Evolutionary conservation across 768 basidiomycete species (phyloP).

Genomic region (Xerocomellus dryophilus): DNA sequence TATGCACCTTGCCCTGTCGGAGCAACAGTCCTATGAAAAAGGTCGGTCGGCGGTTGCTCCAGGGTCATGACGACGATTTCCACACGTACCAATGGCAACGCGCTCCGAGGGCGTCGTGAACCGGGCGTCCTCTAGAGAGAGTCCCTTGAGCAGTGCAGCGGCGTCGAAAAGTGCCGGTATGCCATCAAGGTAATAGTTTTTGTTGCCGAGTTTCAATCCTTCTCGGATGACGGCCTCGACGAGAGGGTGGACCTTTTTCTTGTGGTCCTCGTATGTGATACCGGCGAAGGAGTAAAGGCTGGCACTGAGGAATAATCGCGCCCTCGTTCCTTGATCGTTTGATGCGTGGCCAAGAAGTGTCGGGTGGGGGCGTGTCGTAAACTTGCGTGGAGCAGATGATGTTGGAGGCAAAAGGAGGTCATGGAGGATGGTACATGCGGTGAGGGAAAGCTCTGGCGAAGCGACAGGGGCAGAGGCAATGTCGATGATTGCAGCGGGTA

Average conservation of each 20-base stretch:
- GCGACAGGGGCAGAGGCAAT: slow-evolving; percentile 45
- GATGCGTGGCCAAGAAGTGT: slow-evolving; percentile 35
- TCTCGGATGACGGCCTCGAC: slow-evolving; percentile 75
- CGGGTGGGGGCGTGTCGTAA: slow-evolving; percentile 30
- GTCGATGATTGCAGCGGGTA: slow-evolving; percentile 44
- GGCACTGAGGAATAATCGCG: slow-evolving; percentile 77
- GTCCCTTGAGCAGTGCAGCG: slow-evolving; percentile 37
- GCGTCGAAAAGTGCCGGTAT: slow-evolving; percentile 65
- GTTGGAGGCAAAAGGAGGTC: slow-evolving; percentile 38
- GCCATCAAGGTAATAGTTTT: slow-evolving; percentile 75
- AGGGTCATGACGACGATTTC: neutral
- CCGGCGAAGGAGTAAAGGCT: slow-evolving; percentile 69
- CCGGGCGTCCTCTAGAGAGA: slow-evolving; percentile 32
- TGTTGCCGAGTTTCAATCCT: slow-evolving; percentile 77
- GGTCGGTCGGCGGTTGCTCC: neutral
- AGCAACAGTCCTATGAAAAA: slow-evolving; percentile 56
- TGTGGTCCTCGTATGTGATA: slow-evolving; percentile 58
- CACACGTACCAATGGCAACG: slow-evolving; percentile 53
- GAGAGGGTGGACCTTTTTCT: slow-evolving; percentile 56
- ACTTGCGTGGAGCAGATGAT: slow-evolving; percentile 8
- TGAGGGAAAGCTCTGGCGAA: slow-evolving; percentile 44
- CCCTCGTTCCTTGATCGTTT: slow-evolving; percentile 33
- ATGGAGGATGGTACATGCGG: slow-evolving; percentile 58
- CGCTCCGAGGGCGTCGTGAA: slow-evolving; percentile 46
- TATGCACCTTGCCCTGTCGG: slow-evolving; percentile 65